Base-by-base conservation (phyloP, 805 yeast genomes). In the Groenewaldozyma tartarivorans region DNA sequence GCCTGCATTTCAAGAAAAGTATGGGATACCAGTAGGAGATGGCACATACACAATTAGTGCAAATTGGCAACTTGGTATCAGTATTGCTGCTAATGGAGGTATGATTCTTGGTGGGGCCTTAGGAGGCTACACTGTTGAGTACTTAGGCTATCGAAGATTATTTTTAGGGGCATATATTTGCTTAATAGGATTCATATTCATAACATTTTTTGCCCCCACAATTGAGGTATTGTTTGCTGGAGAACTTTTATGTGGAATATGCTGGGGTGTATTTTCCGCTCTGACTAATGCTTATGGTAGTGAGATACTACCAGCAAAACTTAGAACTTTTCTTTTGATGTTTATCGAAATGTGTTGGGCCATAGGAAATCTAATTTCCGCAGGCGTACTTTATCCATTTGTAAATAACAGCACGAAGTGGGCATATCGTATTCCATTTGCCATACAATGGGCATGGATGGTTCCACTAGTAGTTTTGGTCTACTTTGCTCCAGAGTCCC, bases 401-500 rank as follows among this genome's bases (percentile, higher is more conserved):
- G 50, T 39, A 38, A 19, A 43, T 37, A 49, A 24, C 18, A 32
- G 47, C 44, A 43, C 56, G 26, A 51, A 63, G 17, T 48, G 64
- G 60, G 67, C 75, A 4, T 76, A 71, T 53, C 61, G 67, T 39
- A 60, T 73, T 34, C 79, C 81, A 7, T 73, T 71, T 52, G 79
- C 74, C 3, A 44, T 74, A 9, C 81, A 75, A 56, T 75, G 80
- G 80, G 56, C 64, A 3, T 75, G 77, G 77, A 73, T 77, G 4
- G 51, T 66, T 11, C 75, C 75, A 26, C 52, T 75, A 17, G 48
- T 64, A 19, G 52, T 71, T 2, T 43, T 20, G 2, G 39, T 45
- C 2, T 36, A 19, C 20, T 69, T 76, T 30, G 80, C 81, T 7
- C 60, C 60, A 5, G 79, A 75, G 41, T 70, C 76, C 4, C 81